Evolutionary conservation across 2,329 filamentous ascomycete species (phyloP), one percentile per base, ranked within the genome.

Genomic region (Cordyceps tenuipes): DNA sequence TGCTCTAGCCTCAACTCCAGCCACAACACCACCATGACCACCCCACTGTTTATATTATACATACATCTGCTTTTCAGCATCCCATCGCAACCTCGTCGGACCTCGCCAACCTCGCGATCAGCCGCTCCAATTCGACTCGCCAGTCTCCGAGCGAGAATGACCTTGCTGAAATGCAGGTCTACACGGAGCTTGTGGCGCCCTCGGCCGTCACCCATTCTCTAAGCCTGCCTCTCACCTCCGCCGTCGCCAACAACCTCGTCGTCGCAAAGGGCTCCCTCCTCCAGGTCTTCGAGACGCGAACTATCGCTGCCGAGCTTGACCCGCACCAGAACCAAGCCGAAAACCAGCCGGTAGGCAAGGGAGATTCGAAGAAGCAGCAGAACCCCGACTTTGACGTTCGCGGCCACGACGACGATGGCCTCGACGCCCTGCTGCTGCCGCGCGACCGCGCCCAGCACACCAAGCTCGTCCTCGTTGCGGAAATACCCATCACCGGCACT

Each of bases 171-270:
- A 97, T 97, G 93, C 93, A 97, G 84, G 96, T 91, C 81, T 97
- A 97, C 77, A 92, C 91, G 70, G 94, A 99, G 81, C 82, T 99
- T 73, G 86, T 91, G 73, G 89, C 93, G 78, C 92, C 94, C 59
- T 95, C 92, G 72, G 92, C 92, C 72, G 91, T 97, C 76, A 92
- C 91, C 69, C 89, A 96, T 77, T 90, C 92, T 64, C 77, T 97
- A 69, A 83, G 80, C 62, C 76, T 96, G 46, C 84, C 91, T 41
- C 91, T 99, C 70, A 81, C 88, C 51, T 88, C 88, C 51, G 76
- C 89, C 54, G 82, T 86, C 64, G 85, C 89, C 67, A 88, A 83
- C 73, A 97, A 97, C 72, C 83, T 99, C 66, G 79, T 97, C 66
- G 86, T 99, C 75, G 91, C 91, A 68, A 96, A 92, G 77, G 91